Percentiles rank a stretch among this genome's conserved stretches.
These are phyloP conservation scores for Xylaria scruposa DNA, from an alignment of 495 filamentous ascomycete genomes.

Conservation along the genomic window DNA sequence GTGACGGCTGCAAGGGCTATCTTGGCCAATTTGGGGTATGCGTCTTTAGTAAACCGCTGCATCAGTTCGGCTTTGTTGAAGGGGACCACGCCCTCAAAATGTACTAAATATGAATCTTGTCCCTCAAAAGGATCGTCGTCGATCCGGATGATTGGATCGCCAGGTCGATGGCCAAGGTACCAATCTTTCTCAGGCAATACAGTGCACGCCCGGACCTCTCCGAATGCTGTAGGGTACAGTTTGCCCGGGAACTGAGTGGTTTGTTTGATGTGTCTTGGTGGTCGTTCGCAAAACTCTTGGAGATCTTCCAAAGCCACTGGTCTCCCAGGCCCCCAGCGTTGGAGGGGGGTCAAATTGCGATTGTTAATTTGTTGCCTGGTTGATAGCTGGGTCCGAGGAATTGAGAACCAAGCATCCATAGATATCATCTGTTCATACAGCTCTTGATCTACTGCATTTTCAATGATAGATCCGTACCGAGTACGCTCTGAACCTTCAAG, in stretches of 20 bases:
- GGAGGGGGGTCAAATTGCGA: too few relatives aligned
- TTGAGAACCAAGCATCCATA: neutral
- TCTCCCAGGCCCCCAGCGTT: neutral
- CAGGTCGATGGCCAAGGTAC: slow-evolving; percentile 13
- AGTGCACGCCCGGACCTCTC: neutral
- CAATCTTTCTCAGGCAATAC: neutral
- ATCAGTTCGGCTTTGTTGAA: neutral
- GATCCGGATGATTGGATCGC: slow-evolving; percentile 4
- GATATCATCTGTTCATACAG: neutral
- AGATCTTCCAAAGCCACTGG: neutral
- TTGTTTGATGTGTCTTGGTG: neutral
- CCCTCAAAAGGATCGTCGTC: neutral
- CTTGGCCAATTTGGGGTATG: neutral
- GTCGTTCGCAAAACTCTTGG: neutral
- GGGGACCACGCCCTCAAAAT: slow-evolving; percentile 18
- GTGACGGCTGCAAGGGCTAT: neutral
- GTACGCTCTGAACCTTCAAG: neutral
- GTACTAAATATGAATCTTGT: neutral
- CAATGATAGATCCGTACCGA: neutral
- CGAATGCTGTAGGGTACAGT: neutral
- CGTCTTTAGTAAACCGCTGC: neutral
- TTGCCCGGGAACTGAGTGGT: too few relatives aligned
- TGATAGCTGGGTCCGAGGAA: too few relatives aligned
- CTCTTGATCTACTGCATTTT: neutral
- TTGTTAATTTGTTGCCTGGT: neutral